Conservation (phyloP, 164 flowering plant genomes). For the Chloranthus sessilifolius region DNA sequence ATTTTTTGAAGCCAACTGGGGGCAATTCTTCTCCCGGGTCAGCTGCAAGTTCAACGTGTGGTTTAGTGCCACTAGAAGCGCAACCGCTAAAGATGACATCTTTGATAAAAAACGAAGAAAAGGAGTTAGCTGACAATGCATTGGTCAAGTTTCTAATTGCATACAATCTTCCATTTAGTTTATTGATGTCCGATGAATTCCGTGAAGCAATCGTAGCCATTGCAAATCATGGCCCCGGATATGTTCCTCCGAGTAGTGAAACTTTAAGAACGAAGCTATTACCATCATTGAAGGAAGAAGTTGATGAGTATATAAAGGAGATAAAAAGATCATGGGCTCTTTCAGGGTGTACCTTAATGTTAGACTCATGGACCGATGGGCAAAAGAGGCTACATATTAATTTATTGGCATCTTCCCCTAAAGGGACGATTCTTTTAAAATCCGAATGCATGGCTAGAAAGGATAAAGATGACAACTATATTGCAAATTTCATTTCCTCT, state of each 20-base stretch:
- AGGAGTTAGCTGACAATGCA: not conserved
- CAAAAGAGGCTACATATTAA: not conserved
- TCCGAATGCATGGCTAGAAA: not conserved
- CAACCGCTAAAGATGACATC: not conserved
- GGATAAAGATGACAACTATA: not conserved
- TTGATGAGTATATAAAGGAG: not conserved
- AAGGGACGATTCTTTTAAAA: conserved; percentile 1
- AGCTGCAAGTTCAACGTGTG: not conserved
- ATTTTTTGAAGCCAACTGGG: not conserved
- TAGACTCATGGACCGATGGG: not conserved
- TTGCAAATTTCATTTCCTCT: not conserved
- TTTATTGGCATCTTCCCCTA: not conserved
- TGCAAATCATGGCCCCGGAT: conserved; percentile 1
- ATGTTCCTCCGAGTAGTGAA: not conserved
- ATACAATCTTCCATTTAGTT: not conserved
- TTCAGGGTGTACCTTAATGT: conserved; percentile 5
- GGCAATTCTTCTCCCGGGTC: not conserved
- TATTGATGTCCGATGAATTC: not conserved
- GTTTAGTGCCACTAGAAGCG: not conserved
- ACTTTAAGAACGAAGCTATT: not conserved
- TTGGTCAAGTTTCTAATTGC: not conserved
- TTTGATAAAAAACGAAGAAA: not conserved
- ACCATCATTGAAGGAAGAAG: not conserved
- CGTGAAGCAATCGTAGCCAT: not conserved
- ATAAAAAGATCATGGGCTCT: not conserved